Conservation (phyloP, 1,139 yeast species). For the Candida buenavistaensis region DNA sequence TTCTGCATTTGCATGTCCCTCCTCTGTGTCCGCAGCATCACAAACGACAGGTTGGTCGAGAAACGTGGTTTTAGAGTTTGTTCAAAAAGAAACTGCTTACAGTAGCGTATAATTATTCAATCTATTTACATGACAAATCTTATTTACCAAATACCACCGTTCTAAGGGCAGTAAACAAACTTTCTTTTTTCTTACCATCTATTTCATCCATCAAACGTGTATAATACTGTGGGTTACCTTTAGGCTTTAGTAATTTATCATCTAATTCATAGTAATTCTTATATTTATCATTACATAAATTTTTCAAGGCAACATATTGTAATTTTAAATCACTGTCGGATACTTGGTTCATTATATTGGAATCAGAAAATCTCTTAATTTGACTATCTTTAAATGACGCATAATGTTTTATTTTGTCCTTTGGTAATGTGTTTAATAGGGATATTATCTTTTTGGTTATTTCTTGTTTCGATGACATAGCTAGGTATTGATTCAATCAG, state of each 20-base stretch:
- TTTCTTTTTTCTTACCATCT: slow-evolving; percentile 72
- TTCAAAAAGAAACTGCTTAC: too few relatives aligned
- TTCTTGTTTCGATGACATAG: slow-evolving; percentile 24
- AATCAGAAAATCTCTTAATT: slow-evolving; percentile 47
- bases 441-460: slow-evolving; percentile 37
- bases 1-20: too few relatives aligned
- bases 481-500: too few relatives aligned
- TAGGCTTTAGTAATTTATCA: slow-evolving; percentile 69
- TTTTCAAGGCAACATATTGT: slow-evolving; percentile 60
- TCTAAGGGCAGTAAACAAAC: slow-evolving; percentile 60
- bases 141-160: slow-evolving; percentile 71
- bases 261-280: slow-evolving; percentile 62
- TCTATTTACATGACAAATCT: slow-evolving; percentile 2
- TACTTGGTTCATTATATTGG: slow-evolving; percentile 21
- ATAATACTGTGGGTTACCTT: slow-evolving; percentile 82
- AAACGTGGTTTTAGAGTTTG: background rate
- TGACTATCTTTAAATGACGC: slow-evolving; percentile 69
- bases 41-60: too few relatives aligned
- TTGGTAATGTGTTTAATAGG: slow-evolving; percentile 52
- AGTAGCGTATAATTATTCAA: too few relatives aligned
- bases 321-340: slow-evolving; percentile 53
- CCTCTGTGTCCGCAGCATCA: too few relatives aligned
- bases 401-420: slow-evolving; percentile 64
- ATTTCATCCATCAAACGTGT: slow-evolving; percentile 68
- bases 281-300: slow-evolving; percentile 61